These are phyloP conservation scores for Dipteronia sinensis DNA, from an alignment of 345 rosid species.

Conservation along the genomic window DNA sequence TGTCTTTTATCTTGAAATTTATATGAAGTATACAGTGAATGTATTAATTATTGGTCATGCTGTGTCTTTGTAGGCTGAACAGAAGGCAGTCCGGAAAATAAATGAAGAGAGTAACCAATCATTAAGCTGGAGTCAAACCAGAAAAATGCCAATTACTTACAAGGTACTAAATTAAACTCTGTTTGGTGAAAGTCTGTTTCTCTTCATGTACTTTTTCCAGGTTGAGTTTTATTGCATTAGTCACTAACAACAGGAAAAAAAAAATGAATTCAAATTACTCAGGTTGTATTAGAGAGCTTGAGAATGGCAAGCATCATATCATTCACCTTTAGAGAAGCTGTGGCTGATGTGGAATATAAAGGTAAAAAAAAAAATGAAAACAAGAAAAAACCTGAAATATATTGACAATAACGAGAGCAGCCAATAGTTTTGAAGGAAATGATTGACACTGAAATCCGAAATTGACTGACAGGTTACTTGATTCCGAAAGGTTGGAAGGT, in stretches of 20 bases:
- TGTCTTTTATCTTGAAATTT: conserved; percentile 16
- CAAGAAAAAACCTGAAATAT: not conserved
- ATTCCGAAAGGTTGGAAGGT: conserved; percentile 91
- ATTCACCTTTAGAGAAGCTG: conserved; percentile 76
- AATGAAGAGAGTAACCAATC: conserved; percentile 36
- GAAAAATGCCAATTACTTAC: conserved; percentile 54
- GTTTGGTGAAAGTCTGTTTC: not conserved
- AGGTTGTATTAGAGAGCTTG: conserved; percentile 70
- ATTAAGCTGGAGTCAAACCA: conserved; percentile 61
- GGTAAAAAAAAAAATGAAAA: conserved; percentile 38
- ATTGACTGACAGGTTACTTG: conserved; percentile 49
- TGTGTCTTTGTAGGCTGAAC: conserved; percentile 49
- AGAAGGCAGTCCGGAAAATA: conserved; percentile 37
- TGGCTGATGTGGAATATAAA: conserved; percentile 69
- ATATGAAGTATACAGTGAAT: not conserved
- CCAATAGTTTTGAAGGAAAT: conserved; percentile 11
- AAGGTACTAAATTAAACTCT: conserved; percentile 36
- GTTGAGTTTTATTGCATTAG: not conserved
- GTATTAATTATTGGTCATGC: conserved; percentile 11
- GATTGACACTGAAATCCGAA: not conserved
- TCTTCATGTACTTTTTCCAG: not conserved
- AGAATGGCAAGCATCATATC: conserved; percentile 81
- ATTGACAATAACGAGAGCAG: conserved; percentile 3
- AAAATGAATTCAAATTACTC: conserved; percentile 1
- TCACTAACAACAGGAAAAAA: conserved; percentile 11